These are phyloP conservation scores for Alnus glutinosa DNA, from an alignment of 306 rosid genomes.

Conservation along the genomic window DNA sequence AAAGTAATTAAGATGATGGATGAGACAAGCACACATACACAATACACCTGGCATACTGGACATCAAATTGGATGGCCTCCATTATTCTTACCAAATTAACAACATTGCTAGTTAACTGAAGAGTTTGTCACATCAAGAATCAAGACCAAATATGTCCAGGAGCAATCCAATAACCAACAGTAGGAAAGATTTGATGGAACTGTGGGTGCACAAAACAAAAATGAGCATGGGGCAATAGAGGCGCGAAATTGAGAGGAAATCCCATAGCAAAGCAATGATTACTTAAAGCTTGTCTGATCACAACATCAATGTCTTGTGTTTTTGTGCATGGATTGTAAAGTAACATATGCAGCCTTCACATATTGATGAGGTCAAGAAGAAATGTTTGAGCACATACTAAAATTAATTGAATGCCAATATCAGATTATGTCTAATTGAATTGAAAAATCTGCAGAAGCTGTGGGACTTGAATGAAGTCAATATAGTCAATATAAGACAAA, in stretches of 20 bases:
- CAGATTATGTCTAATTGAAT: constrained; percentile 11
- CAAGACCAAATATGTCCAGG: background rate
- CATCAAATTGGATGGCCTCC: background rate
- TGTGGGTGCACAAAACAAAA: too few relatives aligned
- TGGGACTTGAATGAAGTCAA: constrained; percentile 5
- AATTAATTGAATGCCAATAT: background rate
- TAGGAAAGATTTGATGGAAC: too few relatives aligned
- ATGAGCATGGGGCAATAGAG: too few relatives aligned
- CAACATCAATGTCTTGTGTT: background rate
- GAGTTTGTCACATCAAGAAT: background rate
- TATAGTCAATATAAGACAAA: too few relatives aligned
- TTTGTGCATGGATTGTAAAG: background rate
- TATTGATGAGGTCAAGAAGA: background rate
- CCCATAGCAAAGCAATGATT: background rate
- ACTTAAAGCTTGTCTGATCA: background rate
- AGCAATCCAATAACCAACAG: background rate
- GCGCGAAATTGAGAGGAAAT: background rate
- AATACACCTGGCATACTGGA: background rate
- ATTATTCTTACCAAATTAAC: background rate
- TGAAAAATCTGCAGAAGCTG: constrained; percentile 10
- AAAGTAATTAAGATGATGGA: background rate
- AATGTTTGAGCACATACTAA: background rate
- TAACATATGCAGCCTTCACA: background rate
- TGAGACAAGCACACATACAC: background rate
- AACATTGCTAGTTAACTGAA: background rate